Conservation (phyloP, 768 basidiomycete species). For the Tricholoma furcatifolium region DNA sequence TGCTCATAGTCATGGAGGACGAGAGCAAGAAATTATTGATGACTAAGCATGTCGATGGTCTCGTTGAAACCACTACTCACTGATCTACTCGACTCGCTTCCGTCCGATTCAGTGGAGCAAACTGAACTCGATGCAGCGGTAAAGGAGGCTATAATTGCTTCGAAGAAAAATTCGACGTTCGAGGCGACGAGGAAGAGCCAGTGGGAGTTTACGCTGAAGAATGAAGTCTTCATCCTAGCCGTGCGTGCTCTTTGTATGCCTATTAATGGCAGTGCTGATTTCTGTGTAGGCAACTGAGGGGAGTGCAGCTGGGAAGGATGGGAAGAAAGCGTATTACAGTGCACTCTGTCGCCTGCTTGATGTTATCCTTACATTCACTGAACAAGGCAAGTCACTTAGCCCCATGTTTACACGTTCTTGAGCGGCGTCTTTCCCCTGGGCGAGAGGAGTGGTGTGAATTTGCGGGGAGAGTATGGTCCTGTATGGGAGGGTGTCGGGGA, state of each 20-base stretch:
- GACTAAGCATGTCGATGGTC: conserved; percentile 37
- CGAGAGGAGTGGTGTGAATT: conserved; percentile 88
- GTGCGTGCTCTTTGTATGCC: conserved; percentile 39
- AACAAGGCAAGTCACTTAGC: conserved; percentile 53
- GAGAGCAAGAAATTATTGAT: conserved; percentile 9
- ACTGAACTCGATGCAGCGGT: conserved; percentile 50
- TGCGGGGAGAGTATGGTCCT: conserved; percentile 84
- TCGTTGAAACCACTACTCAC: conserved; percentile 52
- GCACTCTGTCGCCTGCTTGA: conserved; percentile 65
- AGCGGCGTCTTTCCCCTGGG: conserved; percentile 84
- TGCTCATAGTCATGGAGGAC: background rate
- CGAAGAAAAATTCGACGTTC: conserved; percentile 38
- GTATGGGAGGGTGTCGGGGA: conserved; percentile 68
- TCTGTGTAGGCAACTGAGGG: conserved; percentile 65
- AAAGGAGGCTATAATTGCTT: conserved; percentile 39
- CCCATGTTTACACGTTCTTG: conserved; percentile 63
- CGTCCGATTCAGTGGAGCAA: conserved; percentile 49
- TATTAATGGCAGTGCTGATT: background rate
- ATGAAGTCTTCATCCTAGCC: conserved; percentile 70
- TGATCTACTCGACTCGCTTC: conserved; percentile 50
- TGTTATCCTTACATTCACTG: conserved; percentile 72
- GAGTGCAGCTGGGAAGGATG: conserved; percentile 47
- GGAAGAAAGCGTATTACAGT: conserved; percentile 54
- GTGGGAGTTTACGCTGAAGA: conserved; percentile 75
- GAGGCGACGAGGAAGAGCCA: conserved; percentile 62